These are phyloP conservation scores for Henckelia pumila DNA, from an alignment of 257 asterid genomes.

Conservation along the genomic window DNA sequence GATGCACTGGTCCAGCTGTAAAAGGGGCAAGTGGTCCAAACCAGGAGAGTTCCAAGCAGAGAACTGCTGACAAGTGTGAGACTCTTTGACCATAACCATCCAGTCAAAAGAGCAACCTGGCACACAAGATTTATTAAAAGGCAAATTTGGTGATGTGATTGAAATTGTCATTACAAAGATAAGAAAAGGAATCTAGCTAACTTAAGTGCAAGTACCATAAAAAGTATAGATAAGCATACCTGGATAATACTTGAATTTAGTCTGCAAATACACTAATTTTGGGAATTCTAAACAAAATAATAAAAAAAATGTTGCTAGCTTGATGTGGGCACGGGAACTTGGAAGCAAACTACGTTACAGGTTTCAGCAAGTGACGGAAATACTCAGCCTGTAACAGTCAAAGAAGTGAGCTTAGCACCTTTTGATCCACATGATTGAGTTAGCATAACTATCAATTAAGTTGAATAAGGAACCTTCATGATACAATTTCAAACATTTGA, in stretches of 20 bases:
- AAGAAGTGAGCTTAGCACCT: constrained; percentile 28
- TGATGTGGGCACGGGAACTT: constrained; percentile 33
- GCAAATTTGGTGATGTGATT: background rate
- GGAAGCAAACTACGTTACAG: constrained; percentile 71
- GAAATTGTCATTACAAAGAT: constrained; percentile 19
- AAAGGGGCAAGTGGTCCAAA: constrained; percentile 37
- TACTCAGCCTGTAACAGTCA: constrained; percentile 69
- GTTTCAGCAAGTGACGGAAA: constrained; percentile 88
- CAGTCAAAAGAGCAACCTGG: constrained; percentile 45
- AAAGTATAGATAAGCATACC: constrained; percentile 44
- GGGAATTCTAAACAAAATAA: constrained; percentile 36
- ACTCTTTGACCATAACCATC: constrained; percentile 53
- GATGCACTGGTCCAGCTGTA: constrained; percentile 38
- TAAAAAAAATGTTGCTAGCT: constrained; percentile 40
- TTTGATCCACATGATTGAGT: background rate
- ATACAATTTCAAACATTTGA: constrained; percentile 7
- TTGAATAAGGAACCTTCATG: background rate
- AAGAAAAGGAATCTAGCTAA: constrained; percentile 27
- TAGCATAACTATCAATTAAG: background rate
- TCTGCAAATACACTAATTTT: constrained; percentile 31
- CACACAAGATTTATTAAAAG: constrained; percentile 11
- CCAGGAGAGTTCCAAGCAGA: constrained; percentile 43
- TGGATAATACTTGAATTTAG: constrained; percentile 29
- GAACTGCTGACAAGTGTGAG: constrained; percentile 41
- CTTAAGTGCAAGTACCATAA: constrained; percentile 11